phyloP scores from a whole-genome alignment of 495 filamentous ascomycete species.

The Penicillium diatomitis region DNA sequence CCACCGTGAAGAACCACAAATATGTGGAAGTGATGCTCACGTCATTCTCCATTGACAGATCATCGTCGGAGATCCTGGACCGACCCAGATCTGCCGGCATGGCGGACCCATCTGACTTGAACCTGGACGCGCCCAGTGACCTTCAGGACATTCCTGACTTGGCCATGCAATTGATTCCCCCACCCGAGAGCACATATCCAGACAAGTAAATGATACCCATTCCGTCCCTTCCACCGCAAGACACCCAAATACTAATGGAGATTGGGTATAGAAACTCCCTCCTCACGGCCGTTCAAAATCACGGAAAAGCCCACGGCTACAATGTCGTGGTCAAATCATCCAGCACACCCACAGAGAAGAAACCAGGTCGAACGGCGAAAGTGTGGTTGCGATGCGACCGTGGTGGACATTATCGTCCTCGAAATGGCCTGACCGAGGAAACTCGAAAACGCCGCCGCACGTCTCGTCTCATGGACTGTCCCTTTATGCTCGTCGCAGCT shows the following conservation, averaged over 20 bases:
- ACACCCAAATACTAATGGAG: not conserved
- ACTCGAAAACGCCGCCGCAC: slow-evolving; percentile 39
- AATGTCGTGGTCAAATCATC: slow-evolving; percentile 42
- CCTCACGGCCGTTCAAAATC: slow-evolving; percentile 34
- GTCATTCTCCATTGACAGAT: slow-evolving; percentile 1
- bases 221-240: not conserved
- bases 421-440: slow-evolving; percentile 41
- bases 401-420: slow-evolving; percentile 42
- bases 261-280: slow-evolving; percentile 22
- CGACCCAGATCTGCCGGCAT: slow-evolving; percentile 18
- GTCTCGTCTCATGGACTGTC: slow-evolving; percentile 40
- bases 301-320: slow-evolving; percentile 39
- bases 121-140: slow-evolving; percentile 40
- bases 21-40: slow-evolving; percentile 12
- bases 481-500: slow-evolving; percentile 38
- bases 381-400: slow-evolving; percentile 43
- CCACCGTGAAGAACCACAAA: slow-evolving; percentile 3
- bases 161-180: slow-evolving; percentile 35
- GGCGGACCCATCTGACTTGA: slow-evolving; percentile 36
- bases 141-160: slow-evolving; percentile 41
- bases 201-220: slow-evolving; percentile 28
- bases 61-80: slow-evolving; percentile 5
- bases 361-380: slow-evolving; percentile 38
- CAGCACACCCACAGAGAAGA: slow-evolving; percentile 39
- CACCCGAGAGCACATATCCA: slow-evolving; percentile 37